Conservation (phyloP, 1,284 basidiomycete genomes). For the Afroboletus lepidellus region DNA sequence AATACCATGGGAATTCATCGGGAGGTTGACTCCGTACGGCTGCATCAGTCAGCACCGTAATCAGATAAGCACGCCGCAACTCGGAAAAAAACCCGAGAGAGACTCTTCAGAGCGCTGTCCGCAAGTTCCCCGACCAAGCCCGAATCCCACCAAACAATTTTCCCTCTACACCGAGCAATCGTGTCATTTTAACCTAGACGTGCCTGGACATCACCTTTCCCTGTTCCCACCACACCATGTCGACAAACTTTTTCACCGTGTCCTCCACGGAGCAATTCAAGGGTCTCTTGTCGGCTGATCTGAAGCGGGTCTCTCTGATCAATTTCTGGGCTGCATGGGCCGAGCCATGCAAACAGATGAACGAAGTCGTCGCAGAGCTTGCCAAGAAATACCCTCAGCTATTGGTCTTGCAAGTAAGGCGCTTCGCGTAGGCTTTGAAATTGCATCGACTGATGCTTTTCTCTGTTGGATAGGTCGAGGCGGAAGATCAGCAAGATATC, state of each 20-base stretch:
- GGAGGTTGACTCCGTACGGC: too few species aligned
- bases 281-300: conserved; percentile 69
- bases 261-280: conserved; percentile 73
- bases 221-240: conserved; percentile 13
- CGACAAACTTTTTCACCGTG: conserved; percentile 54
- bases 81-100: background rate
- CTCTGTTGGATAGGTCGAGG: conserved; percentile 70
- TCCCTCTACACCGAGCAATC: background rate
- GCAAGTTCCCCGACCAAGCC: background rate
- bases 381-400: conserved; percentile 69
- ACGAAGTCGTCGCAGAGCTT: conserved; percentile 69
- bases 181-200: background rate
- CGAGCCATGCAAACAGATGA: conserved; percentile 86
- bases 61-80: conserved; percentile 8
- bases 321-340: conserved; percentile 96
- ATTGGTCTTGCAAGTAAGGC: conserved; percentile 72
- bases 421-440: background rate
- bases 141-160: background rate
- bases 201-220: too few species aligned
- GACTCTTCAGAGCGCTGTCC: background rate
- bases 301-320: conserved; percentile 78
- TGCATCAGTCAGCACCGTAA: background rate
- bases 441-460: background rate
- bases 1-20: too few species aligned
- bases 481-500: conserved; percentile 85